phyloP scores from a whole-genome alignment of 2,329 filamentous ascomycete species.

The Fusarium sp. region DNA sequence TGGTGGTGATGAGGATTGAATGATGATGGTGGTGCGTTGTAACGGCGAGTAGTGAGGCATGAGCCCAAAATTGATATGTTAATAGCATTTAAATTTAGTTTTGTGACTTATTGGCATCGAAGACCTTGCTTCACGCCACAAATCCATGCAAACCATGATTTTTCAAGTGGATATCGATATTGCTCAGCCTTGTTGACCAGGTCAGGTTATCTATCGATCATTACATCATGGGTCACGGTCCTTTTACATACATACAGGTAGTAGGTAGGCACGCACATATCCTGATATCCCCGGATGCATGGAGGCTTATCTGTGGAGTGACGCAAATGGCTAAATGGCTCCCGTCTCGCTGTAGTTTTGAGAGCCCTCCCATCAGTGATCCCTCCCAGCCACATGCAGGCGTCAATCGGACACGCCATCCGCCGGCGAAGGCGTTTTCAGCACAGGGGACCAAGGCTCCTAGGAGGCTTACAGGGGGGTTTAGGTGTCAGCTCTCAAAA shows the following conservation, averaged over 20 bases:
- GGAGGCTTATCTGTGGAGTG: conserved; percentile 34
- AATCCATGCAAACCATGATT: conserved; percentile 20
- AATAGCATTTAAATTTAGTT: not conserved
- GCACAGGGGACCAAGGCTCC: conserved; percentile 28
- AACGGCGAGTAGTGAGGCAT: conserved; percentile 8
- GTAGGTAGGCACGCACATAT: no score
- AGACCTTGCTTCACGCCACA: not conserved
- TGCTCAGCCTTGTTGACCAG: conserved; percentile 16
- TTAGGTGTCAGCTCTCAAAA: conserved; percentile 18
- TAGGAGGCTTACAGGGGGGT: conserved; percentile 31
- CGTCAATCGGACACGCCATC: conserved; percentile 38
- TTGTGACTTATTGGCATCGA: conserved; percentile 5
- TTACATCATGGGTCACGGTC: conserved; percentile 34
- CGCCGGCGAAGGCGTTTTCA: conserved; percentile 30
- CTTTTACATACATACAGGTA: not conserved
- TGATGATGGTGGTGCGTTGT: conserved; percentile 16
- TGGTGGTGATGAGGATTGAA: conserved; percentile 22
- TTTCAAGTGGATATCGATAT: conserved; percentile 21
- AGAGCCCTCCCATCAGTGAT: not conserved
- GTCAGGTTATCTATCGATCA: conserved; percentile 11
- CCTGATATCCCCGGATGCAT: conserved; percentile 26
- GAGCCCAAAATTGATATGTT: conserved; percentile 16
- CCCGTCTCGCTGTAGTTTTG: conserved; percentile 20
- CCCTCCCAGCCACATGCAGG: conserved; percentile 38
- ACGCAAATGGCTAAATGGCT: conserved; percentile 44